Evolutionary conservation across 148 eudicot genomes (phyloP).

Genomic region (Nyssa sinensis): DNA sequence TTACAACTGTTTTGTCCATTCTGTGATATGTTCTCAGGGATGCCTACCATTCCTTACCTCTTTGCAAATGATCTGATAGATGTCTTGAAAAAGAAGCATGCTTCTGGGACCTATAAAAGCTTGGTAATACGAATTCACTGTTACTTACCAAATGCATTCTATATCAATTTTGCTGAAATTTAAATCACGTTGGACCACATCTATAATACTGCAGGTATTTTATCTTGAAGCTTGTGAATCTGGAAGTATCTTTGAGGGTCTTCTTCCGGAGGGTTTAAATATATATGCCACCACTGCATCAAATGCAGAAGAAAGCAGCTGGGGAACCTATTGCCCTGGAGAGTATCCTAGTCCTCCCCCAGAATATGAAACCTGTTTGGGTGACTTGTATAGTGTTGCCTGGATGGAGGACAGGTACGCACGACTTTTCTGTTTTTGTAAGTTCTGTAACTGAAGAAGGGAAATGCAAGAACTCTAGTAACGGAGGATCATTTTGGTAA

Average conservation of each 20-base stretch:
- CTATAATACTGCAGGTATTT: slow-evolving; percentile 55
- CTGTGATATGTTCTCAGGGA: slow-evolving; percentile 47
- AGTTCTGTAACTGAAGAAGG: slow-evolving; percentile 11
- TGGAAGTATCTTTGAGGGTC: slow-evolving; percentile 93
- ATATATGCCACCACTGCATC: slow-evolving; percentile 92
- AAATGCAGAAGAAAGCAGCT: slow-evolving; percentile 85
- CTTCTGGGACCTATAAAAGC: slow-evolving; percentile 79
- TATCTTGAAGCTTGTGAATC: slow-evolving; percentile 96
- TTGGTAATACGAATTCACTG: slow-evolving; percentile 48
- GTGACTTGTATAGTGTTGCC: slow-evolving; percentile 87
- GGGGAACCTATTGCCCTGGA: slow-evolving; percentile 97
- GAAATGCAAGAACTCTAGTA: neutral
- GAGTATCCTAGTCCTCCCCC: slow-evolving; percentile 78
- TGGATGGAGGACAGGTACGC: slow-evolving; percentile 98
- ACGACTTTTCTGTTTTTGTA: neutral
- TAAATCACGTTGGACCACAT: slow-evolving; percentile 13
- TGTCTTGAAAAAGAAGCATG: slow-evolving; percentile 79
- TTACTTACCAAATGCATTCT: neutral
- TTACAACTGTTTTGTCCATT: neutral
- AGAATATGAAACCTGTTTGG: slow-evolving; percentile 85
- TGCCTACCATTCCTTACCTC: slow-evolving; percentile 76
- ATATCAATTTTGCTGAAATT: neutral
- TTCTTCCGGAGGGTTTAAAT: slow-evolving; percentile 76
- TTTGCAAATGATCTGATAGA: slow-evolving; percentile 73
- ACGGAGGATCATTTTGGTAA: neutral